Conservation (phyloP, 2,329 filamentous ascomycete species). For the Fusarium mundagurra region DNA sequence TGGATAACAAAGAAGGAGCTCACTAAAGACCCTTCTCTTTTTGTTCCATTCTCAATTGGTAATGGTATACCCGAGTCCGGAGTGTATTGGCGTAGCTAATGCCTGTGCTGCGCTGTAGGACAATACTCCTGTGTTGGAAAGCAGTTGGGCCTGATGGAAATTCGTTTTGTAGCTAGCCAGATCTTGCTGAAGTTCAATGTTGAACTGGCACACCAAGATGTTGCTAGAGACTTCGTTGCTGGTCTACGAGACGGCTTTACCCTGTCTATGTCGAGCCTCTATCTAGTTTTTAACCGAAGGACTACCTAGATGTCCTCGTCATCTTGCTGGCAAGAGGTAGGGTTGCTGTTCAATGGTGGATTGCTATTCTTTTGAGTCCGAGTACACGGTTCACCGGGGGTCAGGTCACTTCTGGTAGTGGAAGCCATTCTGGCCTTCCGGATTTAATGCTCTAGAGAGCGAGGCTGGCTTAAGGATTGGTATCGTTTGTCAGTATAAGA, state of each 20-base stretch:
- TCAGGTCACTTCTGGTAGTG: background rate
- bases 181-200: background rate
- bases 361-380: background rate
- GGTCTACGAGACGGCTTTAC: background rate
- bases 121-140: background rate
- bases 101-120: background rate
- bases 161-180: background rate
- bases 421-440: background rate
- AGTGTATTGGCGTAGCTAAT: background rate
- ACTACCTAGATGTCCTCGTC: background rate
- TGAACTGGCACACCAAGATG: background rate
- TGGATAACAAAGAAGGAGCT: background rate
- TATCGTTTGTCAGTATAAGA: background rate
- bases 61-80: background rate
- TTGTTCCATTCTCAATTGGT: background rate
- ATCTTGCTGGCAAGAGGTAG: fast-evolving
- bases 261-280: background rate
- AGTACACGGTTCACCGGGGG: background rate
- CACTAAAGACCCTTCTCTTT: background rate
- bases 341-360: background rate
- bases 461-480: background rate
- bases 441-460: background rate
- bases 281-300: background rate
- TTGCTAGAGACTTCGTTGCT: background rate
- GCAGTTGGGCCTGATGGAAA: background rate